Base-by-base conservation (phyloP, 2,329 filamentous ascomycete genomes). In the Hymenoscyphus infarciens region DNA sequence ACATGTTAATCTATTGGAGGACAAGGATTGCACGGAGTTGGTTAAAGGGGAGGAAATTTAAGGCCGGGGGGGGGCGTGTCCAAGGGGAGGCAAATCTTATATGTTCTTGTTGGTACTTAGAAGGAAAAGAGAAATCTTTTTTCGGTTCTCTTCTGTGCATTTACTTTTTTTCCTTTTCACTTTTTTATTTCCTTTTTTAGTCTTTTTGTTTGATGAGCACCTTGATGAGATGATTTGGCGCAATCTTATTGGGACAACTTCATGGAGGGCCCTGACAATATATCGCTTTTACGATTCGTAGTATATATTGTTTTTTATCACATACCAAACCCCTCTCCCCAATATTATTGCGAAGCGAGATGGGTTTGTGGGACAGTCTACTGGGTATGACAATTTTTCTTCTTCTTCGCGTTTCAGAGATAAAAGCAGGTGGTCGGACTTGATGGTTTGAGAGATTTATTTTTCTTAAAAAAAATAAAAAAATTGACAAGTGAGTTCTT, bases 91-190 rank as follows among this genome's bases (percentile, higher is more conserved):
- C 15, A 58, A 13, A 53, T 57, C 33, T 59, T 61, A 27, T 61
- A 61, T 53, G 53, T 65, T 63, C 64, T 65, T 65, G 59, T 63
- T 56, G 27, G 31, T 63, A 57, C 55, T 58, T 61, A 60, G 61
- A 63, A 53, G 25, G 29, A 53, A 52, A 19, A 19, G 38, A 49
- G 22, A 45, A 56, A 42, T 33, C 19, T 25, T 22, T 15, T 56
- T 61, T n/a, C 38, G 19, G 56, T 13, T 39, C 33, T 57, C 19
- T 57, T 22, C 5, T 42, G 33, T 60, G 49, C 19, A 49, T 29
- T 45, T 61, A 56, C 27, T 56, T 25, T 25, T 49, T 31, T 52
- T 38, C 15, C 33, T 27, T 29, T 27, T 53, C 31, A 15, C 29
- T 31, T 29, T 54, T 54, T 54, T n/a, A 0, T 27, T 42, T 22